Percentiles rank a stretch among this genome's conserved stretches.
These are phyloP conservation scores for Xylaria sp. DNA, from an alignment of 2,329 filamentous ascomycete species.

Conservation along the genomic window DNA sequence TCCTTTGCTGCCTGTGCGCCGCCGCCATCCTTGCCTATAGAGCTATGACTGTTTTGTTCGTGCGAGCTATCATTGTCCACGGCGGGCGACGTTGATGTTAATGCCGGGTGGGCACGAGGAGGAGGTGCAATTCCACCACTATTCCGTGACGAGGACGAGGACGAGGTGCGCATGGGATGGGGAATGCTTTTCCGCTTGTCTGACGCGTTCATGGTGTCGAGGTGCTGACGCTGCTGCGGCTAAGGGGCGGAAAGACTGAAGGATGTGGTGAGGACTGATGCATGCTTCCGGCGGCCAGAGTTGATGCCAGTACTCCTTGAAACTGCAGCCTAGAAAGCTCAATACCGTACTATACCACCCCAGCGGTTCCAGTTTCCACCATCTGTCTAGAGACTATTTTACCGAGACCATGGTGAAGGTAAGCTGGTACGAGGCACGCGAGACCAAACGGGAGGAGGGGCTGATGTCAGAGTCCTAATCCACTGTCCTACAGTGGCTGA, in stretches of 20 bases:
- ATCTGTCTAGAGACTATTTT: neutral
- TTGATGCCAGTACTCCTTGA: neutral
- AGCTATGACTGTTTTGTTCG: slow-evolving; percentile 30
- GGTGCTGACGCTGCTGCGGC: slow-evolving; percentile 14
- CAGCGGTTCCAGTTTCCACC: neutral
- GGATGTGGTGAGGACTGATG: slow-evolving; percentile 16
- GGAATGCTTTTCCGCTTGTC: slow-evolving; percentile 52
- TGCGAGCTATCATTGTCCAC: slow-evolving; percentile 37
- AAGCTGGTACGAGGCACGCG: neutral
- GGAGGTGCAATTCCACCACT: slow-evolving; percentile 47
- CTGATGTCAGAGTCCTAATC: slow-evolving; percentile 9
- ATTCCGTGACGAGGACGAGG: slow-evolving; percentile 38
- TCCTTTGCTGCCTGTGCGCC: slow-evolving; percentile 34
- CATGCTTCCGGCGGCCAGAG: slow-evolving; percentile 13
- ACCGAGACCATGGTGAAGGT: neutral
- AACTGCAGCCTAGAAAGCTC: neutral
- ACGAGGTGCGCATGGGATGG: slow-evolving; percentile 42
- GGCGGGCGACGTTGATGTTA: slow-evolving; percentile 42
- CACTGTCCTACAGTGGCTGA: neutral
- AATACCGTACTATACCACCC: neutral
- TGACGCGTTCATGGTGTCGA: slow-evolving; percentile 47
- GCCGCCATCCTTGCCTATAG: slow-evolving; percentile 31
- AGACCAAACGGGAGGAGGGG: neutral
- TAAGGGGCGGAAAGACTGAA: slow-evolving; percentile 16
- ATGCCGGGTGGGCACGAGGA: slow-evolving; percentile 45